Conservation (phyloP, 768 basidiomycete genomes). For the Pholiota molesta region DNA sequence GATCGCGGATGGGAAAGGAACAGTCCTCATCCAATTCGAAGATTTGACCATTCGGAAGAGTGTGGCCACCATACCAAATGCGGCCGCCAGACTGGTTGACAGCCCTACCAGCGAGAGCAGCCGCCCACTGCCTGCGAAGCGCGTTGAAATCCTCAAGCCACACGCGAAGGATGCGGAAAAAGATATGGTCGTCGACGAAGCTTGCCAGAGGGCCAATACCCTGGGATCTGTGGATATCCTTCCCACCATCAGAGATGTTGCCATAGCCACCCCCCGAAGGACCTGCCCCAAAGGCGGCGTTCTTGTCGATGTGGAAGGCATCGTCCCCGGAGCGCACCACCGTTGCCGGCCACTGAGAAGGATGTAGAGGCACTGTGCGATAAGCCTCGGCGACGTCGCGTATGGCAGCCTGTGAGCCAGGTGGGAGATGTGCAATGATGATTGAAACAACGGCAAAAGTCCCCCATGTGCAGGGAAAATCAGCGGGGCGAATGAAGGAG, state of each 20-base stretch:
- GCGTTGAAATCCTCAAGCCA: conserved; percentile 28
- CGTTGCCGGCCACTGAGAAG: conserved; percentile 38
- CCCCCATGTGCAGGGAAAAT: conserved; percentile 34
- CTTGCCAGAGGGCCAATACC: conserved; percentile 33
- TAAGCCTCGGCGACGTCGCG: conserved; percentile 25
- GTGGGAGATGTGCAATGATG: conserved; percentile 34
- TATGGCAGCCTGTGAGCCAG: conserved; percentile 36
- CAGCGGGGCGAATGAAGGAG: no score
- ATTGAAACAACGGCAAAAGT: conserved; percentile 35
- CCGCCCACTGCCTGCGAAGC: conserved; percentile 8
- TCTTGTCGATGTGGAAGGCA: conserved; percentile 27
- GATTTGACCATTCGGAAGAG: conserved; percentile 13
- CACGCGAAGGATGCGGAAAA: conserved; percentile 26
- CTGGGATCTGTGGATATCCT: conserved; percentile 14
- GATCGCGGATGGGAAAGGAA: conserved; percentile 21
- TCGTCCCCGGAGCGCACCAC: conserved; percentile 26
- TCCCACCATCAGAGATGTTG: conserved; percentile 21
- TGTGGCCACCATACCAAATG: conserved; percentile 29
- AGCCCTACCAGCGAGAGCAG: background rate
- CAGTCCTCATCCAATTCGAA: conserved; percentile 36
- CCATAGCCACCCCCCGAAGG: conserved; percentile 30
- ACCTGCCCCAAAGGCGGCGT: conserved; percentile 23
- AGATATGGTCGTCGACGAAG: conserved; percentile 37
- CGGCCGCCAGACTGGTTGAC: conserved; percentile 7
- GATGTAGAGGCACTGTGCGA: conserved; percentile 31